Percentiles rank a stretch among this genome's conserved stretches.
Conservation (phyloP, 345 rosid species). For the Firmiana major region DNA sequence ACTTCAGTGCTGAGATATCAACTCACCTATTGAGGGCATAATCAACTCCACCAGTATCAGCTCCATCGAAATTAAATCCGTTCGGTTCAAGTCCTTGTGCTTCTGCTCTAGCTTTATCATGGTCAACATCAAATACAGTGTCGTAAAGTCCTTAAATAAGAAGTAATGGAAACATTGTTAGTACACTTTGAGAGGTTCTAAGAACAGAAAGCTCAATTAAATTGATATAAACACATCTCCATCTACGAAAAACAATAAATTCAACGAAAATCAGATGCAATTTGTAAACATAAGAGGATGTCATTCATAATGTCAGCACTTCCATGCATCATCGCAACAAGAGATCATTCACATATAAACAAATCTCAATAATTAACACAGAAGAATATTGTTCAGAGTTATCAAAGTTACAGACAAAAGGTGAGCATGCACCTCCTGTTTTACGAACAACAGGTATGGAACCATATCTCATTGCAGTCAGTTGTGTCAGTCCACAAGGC, state of each 20-base stretch:
- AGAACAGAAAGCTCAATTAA: not conserved
- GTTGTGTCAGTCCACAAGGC: conserved; percentile 96
- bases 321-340: not conserved
- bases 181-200: not conserved
- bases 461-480: conserved; percentile 92
- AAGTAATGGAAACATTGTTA: conserved; percentile 20
- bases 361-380: not conserved
- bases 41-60: conserved; percentile 75
- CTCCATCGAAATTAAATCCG: conserved; percentile 86
- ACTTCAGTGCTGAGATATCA: not conserved
- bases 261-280: not conserved
- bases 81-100: conserved; percentile 86
- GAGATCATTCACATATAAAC: not conserved
- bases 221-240: not conserved
- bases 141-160: conserved; percentile 66
- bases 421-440: conserved; percentile 67
- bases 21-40: conserved; percentile 82
- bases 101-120: conserved; percentile 79
- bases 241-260: not conserved
- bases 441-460: conserved; percentile 83
- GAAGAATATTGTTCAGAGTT: not conserved
- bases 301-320: not conserved
- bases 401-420: conserved; percentile 1
- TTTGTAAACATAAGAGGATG: not conserved
- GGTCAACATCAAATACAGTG: conserved; percentile 89